phyloP scores from a whole-genome alignment of 768 basidiomycete genomes.

The Lactifluus hygrophoroides region DNA sequence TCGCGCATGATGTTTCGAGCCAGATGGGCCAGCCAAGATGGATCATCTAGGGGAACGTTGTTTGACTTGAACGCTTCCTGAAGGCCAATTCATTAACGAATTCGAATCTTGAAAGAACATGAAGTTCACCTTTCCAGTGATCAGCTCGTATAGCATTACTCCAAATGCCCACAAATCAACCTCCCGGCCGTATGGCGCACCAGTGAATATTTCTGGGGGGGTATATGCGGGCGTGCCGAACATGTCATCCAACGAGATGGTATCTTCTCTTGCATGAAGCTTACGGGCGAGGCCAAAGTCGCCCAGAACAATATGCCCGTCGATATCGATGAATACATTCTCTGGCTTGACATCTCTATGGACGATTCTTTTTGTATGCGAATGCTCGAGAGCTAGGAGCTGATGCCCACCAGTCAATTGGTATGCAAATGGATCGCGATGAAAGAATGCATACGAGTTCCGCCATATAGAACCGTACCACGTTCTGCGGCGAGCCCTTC shows the following conservation, averaged over 20 bases:
- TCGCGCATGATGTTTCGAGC: conserved; percentile 4
- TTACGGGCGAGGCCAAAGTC: conserved; percentile 13
- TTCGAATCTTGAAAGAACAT: neutral
- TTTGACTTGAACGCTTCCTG: conserved; percentile 14
- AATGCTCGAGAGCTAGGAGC: conserved; percentile 13
- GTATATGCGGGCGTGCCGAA: conserved; percentile 17
- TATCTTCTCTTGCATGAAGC: neutral
- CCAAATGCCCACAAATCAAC: conserved; percentile 17
- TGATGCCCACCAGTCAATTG: neutral
- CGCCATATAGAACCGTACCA: conserved; percentile 17
- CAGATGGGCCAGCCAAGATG: conserved; percentile 7
- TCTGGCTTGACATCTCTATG: conserved; percentile 16
- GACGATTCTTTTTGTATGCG: conserved; percentile 8
- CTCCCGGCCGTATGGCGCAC: conserved; percentile 10
- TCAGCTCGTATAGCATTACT: conserved; percentile 16
- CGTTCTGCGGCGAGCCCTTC: conserved; percentile 2
- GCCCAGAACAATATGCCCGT: conserved; percentile 16
- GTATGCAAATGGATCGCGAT: neutral
- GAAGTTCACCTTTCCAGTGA: conserved; percentile 6
- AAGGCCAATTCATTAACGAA: neutral
- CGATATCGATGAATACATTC: conserved; percentile 14
- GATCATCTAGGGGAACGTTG: conserved; percentile 3
- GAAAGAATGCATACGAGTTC: conserved; percentile 6
- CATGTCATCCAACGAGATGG: conserved; percentile 4
- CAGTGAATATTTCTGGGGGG: conserved; percentile 11